Conservation (phyloP, 805 yeast species). For the Priceomyces carsonii region DNA sequence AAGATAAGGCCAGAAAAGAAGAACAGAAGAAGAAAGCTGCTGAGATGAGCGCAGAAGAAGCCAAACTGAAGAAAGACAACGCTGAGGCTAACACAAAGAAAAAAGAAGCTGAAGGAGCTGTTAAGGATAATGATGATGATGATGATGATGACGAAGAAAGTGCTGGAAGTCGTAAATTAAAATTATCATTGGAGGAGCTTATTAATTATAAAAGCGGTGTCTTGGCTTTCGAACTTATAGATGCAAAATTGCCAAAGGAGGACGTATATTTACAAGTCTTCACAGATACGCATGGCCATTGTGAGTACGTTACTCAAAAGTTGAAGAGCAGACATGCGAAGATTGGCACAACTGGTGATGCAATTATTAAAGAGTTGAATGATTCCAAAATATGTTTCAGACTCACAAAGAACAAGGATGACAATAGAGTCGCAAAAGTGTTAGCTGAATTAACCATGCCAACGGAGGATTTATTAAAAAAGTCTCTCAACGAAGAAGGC, state of each 20-base stretch:
- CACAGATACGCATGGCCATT: constrained; percentile 73
- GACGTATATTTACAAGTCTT: constrained; percentile 70
- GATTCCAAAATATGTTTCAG: constrained; percentile 68
- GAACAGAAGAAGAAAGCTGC: constrained; percentile 32
- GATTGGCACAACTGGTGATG: constrained; percentile 62
- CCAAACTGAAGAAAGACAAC: constrained; percentile 10
- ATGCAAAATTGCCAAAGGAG: constrained; percentile 55
- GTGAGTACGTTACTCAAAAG: constrained; percentile 58
- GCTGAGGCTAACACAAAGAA: constrained; percentile 11
- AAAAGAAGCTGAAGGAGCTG: constrained; percentile 5
- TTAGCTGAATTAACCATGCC: constrained; percentile 66
- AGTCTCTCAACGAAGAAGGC: constrained; percentile 63
- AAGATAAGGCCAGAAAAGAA: constrained; percentile 33
- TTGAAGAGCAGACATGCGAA: constrained; percentile 43
- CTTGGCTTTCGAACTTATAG: constrained; percentile 63
- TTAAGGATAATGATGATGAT: constrained; percentile 30
- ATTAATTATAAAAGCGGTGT: constrained; percentile 70
- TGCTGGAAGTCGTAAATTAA: constrained; percentile 32
- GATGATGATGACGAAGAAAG: constrained; percentile 38
- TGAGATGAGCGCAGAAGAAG: constrained; percentile 10
- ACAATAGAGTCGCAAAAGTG: constrained; percentile 56
- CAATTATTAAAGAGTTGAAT: constrained; percentile 72
- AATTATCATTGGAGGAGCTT: constrained; percentile 59
- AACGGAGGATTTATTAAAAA: constrained; percentile 62
- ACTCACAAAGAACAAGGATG: constrained; percentile 54